Evolutionary conservation across 164 flowering plant species (phyloP).

Genomic region (Umbilicus rupestris): DNA sequence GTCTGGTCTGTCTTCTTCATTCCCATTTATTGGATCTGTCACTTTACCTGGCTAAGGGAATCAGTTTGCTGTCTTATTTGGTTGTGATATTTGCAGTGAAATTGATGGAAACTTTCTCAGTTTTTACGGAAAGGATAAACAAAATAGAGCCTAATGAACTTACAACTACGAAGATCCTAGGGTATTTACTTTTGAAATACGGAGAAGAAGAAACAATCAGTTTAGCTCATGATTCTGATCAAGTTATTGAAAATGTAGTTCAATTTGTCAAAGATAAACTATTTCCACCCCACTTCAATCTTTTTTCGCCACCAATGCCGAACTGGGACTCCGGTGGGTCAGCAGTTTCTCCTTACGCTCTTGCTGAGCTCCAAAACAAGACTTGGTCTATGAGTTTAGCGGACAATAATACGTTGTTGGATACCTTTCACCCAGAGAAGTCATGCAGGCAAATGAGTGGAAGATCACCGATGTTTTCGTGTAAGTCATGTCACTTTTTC

Average conservation of each 20-base stretch:
- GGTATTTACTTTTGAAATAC: conserved; percentile 40
- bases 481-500: conserved; percentile 60
- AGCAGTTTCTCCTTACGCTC: conserved; percentile 23
- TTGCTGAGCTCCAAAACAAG: conserved; percentile 33
- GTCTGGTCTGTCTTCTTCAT: too few species aligned
- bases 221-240: conserved; percentile 54
- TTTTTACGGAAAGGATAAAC: neutral
- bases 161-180: conserved; percentile 51
- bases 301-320: too few species aligned
- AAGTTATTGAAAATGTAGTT: conserved; percentile 29
- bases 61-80: too few species aligned
- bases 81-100: neutral
- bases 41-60: too few species aligned
- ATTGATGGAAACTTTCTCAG: neutral
- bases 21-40: too few species aligned
- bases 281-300: conserved; percentile 17
- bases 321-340: too few species aligned
- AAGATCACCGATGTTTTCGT: conserved; percentile 29
- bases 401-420: conserved; percentile 27
- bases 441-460: conserved; percentile 25
- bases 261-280: conserved; percentile 36
- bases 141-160: conserved; percentile 18
- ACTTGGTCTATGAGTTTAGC: conserved; percentile 35
- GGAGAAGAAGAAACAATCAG: conserved; percentile 52
- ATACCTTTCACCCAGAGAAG: conserved; percentile 29